phyloP scores from a whole-genome alignment of 2,329 filamentous ascomycete species.

The Rutstroemia sp. region DNA sequence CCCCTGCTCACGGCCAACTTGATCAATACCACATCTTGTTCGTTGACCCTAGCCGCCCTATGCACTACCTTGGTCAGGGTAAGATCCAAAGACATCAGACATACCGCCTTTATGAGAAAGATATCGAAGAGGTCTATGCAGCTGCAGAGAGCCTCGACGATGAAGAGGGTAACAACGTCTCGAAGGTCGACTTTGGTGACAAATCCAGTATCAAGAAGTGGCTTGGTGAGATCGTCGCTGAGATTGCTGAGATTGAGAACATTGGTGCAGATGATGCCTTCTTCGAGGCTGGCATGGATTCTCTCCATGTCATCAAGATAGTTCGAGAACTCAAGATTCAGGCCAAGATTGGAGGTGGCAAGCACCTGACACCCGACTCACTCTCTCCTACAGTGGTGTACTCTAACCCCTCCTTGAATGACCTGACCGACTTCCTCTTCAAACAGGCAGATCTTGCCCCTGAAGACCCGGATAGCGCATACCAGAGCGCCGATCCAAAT shows the following conservation, averaged over 20 bases:
- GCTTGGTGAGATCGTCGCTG: conserved; percentile 4
- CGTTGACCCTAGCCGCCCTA: conserved; percentile 26
- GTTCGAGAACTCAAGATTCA: conserved; percentile 10
- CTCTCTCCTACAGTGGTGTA: conserved; percentile 8
- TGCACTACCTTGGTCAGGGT: conserved; percentile 31
- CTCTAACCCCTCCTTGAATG: conserved; percentile 8
- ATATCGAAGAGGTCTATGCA: conserved; percentile 31
- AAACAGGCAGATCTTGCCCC: conserved; percentile 7
- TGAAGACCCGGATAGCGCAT: conserved; percentile 8
- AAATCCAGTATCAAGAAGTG: conserved; percentile 8
- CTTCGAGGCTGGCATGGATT: conserved; percentile 15
- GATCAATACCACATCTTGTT: conserved; percentile 29
- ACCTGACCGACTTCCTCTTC: conserved; percentile 8
- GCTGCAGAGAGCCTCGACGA: conserved; percentile 14
- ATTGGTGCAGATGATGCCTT: conserved; percentile 9
- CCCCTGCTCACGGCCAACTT: conserved; percentile 26
- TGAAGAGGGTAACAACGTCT: background rate
- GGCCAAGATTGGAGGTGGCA: conserved; percentile 7
- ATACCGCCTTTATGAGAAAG: conserved; percentile 25
- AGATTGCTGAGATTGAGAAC: conserved; percentile 6
- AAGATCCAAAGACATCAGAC: conserved; percentile 31
- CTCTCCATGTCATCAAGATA: conserved; percentile 13
- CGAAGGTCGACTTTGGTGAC: conserved; percentile 9
- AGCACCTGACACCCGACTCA: conserved; percentile 4
- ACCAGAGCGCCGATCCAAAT: conserved; percentile 5